These are phyloP conservation scores for Monosporascus sp. DNA, from an alignment of 2,329 filamentous ascomycete genomes.

Conservation along the genomic window DNA sequence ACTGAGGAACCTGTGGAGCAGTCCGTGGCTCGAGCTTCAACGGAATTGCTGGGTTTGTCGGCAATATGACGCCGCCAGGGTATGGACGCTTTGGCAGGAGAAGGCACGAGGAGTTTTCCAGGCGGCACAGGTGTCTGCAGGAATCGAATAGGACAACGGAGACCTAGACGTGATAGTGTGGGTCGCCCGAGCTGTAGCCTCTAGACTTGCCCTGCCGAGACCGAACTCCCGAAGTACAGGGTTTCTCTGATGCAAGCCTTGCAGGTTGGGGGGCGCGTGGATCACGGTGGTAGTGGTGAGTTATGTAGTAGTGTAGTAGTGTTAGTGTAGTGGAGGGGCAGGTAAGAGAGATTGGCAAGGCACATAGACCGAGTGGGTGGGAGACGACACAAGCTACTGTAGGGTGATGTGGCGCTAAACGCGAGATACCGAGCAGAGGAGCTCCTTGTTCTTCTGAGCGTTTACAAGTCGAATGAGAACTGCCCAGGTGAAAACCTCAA, in stretches of 20 bases:
- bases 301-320: neutral
- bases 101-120: conserved; percentile 24
- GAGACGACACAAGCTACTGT: neutral
- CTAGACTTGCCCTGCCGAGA: conserved; percentile 19
- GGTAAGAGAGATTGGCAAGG: neutral
- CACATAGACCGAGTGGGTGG: neutral
- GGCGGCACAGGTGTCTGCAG: conserved; percentile 31
- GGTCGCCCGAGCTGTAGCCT: conserved; percentile 27
- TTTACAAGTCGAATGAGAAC: too few species aligned
- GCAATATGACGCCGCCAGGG: conserved; percentile 25
- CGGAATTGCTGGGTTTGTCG: conserved; percentile 32
- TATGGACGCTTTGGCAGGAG: conserved; percentile 21
- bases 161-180: conserved; percentile 27
- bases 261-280: conserved; percentile 16
- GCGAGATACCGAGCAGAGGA: neutral
- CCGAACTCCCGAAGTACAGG: conserved; percentile 18
- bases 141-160: conserved; percentile 22
- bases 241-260: conserved; percentile 16
- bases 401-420: neutral
- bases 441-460: too few species aligned
- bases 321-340: neutral
- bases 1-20: conserved; percentile 18
- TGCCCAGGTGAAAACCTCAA: neutral
- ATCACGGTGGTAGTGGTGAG: neutral
- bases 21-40: conserved; percentile 26